phyloP scores from a whole-genome alignment of 192 early-diverging fungal species.

The Kappamyces sp. region DNA sequence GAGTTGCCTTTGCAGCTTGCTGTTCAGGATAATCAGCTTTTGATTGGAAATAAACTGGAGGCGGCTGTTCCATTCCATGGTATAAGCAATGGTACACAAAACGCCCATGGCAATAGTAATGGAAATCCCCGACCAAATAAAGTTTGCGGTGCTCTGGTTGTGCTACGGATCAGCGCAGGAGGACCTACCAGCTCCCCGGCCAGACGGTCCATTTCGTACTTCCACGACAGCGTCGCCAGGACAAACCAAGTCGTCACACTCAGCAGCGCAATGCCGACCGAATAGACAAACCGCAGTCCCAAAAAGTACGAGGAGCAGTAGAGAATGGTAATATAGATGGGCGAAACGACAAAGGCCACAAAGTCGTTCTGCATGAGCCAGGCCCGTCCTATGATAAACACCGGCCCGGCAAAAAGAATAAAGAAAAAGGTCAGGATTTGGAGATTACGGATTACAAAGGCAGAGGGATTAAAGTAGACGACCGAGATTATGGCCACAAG shows the following conservation, averaged over 20 bases:
- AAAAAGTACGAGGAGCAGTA: slow-evolving; percentile 41
- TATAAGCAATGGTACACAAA: slow-evolving; percentile 38
- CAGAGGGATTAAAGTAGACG: slow-evolving; percentile 13
- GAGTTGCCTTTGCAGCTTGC: slow-evolving; percentile 43
- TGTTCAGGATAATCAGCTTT: slow-evolving; percentile 36
- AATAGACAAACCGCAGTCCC: slow-evolving; percentile 38
- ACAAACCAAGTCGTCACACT: slow-evolving; percentile 34
- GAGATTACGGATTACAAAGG: slow-evolving; percentile 19
- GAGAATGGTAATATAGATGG: slow-evolving; percentile 42
- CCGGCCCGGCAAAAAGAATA: slow-evolving; percentile 35
- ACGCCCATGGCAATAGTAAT: slow-evolving; percentile 33
- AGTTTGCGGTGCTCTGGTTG: neutral
- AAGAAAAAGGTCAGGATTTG: slow-evolving; percentile 33
- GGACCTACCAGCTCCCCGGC: slow-evolving; percentile 11
- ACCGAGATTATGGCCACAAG: slow-evolving; percentile 3
- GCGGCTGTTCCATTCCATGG: slow-evolving; percentile 35
- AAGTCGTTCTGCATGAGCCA: slow-evolving; percentile 17
- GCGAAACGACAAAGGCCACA: slow-evolving; percentile 30
- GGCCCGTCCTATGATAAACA: slow-evolving; percentile 35
- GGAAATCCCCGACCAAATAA: slow-evolving; percentile 30
- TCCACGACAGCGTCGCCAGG: slow-evolving; percentile 15
- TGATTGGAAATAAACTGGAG: slow-evolving; percentile 45
- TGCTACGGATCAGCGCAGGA: neutral
- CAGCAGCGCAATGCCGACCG: slow-evolving; percentile 27
- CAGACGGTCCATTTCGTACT: slow-evolving; percentile 8